Conservation (phyloP, 805 yeast species). For the Saturnispora besseyi region DNA sequence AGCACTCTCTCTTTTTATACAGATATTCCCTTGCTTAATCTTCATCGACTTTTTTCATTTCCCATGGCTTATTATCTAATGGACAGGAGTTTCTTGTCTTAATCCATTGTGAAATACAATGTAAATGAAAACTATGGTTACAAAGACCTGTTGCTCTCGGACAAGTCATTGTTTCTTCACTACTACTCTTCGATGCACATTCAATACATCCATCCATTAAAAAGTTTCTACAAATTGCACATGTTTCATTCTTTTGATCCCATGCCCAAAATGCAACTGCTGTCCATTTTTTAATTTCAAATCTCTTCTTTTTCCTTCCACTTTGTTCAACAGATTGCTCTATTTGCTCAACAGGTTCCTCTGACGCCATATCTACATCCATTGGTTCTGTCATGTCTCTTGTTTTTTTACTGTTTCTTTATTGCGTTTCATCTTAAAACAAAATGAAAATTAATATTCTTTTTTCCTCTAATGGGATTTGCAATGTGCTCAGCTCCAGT, state of each 20-base stretch:
- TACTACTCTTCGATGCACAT: slow-evolving; percentile 59
- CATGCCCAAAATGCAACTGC: slow-evolving; percentile 99
- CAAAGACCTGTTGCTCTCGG: slow-evolving; percentile 96
- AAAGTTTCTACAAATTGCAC: slow-evolving; percentile 97
- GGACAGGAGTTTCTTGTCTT: slow-evolving; percentile 96
- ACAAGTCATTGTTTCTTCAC: slow-evolving; percentile 34
- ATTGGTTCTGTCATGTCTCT: slow-evolving; percentile 15
- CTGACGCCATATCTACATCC: slow-evolving; percentile 13
- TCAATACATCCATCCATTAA: slow-evolving; percentile 98
- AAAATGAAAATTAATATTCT: no score
- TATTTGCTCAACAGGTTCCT: background rate
- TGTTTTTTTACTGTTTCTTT: background rate
- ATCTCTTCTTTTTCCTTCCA: slow-evolving; percentile 49
- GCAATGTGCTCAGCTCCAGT: no score
- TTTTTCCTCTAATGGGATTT: no score
- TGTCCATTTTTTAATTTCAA: slow-evolving; percentile 96
- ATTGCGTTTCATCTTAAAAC: background rate
- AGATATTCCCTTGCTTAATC: slow-evolving; percentile 8
- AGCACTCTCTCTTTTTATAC: background rate
- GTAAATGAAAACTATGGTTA: slow-evolving; percentile 97
- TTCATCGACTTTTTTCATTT: slow-evolving; percentile 24
- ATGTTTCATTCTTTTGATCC: slow-evolving; percentile 71
- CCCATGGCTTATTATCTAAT: slow-evolving; percentile 88
- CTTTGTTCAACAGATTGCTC: background rate
- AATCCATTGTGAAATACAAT: slow-evolving; percentile 93